phyloP scores from a whole-genome alignment of 2,329 filamentous ascomycete genomes.

The Venturia oleaginea region DNA sequence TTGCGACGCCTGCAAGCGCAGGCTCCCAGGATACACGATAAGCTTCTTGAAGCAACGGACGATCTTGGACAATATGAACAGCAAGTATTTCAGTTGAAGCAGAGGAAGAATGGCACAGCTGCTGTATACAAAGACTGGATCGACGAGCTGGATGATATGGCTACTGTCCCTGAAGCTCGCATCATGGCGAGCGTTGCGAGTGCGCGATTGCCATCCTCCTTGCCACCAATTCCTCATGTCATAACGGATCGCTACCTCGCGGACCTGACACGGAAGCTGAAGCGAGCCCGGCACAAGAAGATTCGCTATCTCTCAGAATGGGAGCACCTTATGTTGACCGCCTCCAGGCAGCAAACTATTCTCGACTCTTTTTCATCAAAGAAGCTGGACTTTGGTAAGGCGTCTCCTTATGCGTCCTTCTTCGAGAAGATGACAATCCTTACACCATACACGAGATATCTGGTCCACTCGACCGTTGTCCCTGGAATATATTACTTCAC shows the following conservation, averaged over 20 bases:
- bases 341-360: slow-evolving; percentile 67
- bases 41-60: slow-evolving; percentile 73
- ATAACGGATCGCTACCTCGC: slow-evolving; percentile 91
- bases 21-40: slow-evolving; percentile 77
- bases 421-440: slow-evolving; percentile 42
- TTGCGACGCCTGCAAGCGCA: slow-evolving; percentile 67
- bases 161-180: slow-evolving; percentile 42
- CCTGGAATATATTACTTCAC: slow-evolving; percentile 57
- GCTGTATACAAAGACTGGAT: slow-evolving; percentile 85
- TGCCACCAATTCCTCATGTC: slow-evolving; percentile 55
- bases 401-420: slow-evolving; percentile 27
- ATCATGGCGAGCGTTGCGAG: slow-evolving; percentile 19
- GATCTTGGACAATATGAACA: slow-evolving; percentile 72
- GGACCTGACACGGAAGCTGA: slow-evolving; percentile 73
- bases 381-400: slow-evolving; percentile 63
- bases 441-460: slow-evolving; percentile 72
- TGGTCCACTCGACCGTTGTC: slow-evolving; percentile 64
- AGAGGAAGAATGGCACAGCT: slow-evolving; percentile 70
- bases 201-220: slow-evolving; percentile 23
- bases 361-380: slow-evolving; percentile 76
- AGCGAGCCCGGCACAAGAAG: slow-evolving; percentile 73
- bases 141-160: slow-evolving; percentile 77
- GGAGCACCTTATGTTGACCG: slow-evolving; percentile 67
- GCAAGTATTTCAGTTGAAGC: slow-evolving; percentile 69
- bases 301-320: slow-evolving; percentile 79